Base-by-base conservation (phyloP, 2,329 filamentous ascomycete species). In the Ramularia endophylla region DNA sequence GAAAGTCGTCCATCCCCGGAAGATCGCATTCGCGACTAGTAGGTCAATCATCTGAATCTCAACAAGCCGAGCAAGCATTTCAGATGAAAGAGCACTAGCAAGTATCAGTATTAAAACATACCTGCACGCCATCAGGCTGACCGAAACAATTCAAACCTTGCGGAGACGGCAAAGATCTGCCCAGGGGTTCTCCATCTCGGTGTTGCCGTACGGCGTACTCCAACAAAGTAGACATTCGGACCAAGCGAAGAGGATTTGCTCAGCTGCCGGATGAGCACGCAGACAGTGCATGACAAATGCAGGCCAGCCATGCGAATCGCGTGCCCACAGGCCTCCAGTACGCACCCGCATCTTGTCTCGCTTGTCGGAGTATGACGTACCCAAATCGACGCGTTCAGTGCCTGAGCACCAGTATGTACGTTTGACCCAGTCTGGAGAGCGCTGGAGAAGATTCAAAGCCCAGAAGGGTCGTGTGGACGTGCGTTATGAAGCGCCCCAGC, bases 281-380 rank as follows among this genome's bases (percentile, higher is more conserved):
- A 9, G 27, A 36, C 40, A 27, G n/a, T 36, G 33, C 36, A 36
- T 49, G 44, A 52, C 49, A 52, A 49, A 49, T 49, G 41, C 39
- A 40, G 27, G 41, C 38, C 35, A 36, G 44, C 49, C 44, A 52
- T 52, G 49, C 34, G 49, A 44, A 38, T 46, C 22, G 22, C 22
- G 11, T 25, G 22, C 22, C 22, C 6, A 25, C 22, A 25, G 22
- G 22, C 6, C 6, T 11, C 22, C 22, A 25, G 22, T 11, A 25
- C 22, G 22, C 22, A 25, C 11, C 22, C n/a, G n/a, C n/a, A n/a
- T n/a, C n/a, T n/a, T n/a, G n/a, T n/a, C n/a, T n/a, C n/a, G n/a
- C n/a, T n/a, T n/a, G n/a, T n/a, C n/a, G n/a, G n/a, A n/a, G 22
- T 11, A 25, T 25, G 22, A 25, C 22, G 22, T 25, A 25, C 22